Conservation (phyloP, 129 eudicot genomes). For the Saposhnikovia divaricata region DNA sequence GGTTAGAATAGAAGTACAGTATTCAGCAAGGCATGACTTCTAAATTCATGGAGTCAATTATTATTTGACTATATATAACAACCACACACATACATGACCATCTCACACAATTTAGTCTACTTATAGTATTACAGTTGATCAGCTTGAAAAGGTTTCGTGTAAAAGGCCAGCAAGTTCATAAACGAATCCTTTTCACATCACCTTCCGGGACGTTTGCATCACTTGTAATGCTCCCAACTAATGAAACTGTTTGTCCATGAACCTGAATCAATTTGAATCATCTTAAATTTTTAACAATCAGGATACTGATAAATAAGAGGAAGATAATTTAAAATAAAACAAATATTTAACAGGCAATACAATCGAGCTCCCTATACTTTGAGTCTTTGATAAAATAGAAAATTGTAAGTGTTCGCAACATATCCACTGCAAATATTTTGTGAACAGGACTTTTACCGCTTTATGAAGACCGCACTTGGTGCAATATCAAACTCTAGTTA, state of each 20-base stretch:
- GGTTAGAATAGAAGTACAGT: neutral
- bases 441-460: neutral
- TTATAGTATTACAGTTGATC: neutral
- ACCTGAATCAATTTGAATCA: conserved; percentile 26
- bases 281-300: neutral
- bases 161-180: conserved; percentile 19
- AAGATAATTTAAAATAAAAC: neutral
- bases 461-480: neutral
- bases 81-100: neutral
- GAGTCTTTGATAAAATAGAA: neutral
- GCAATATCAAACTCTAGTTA: neutral
- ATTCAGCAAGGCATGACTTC: neutral
- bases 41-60: neutral
- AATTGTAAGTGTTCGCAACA: neutral
- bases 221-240: conserved; percentile 30
- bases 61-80: neutral
- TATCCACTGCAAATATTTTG: neutral
- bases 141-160: neutral
- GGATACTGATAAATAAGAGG: neutral
- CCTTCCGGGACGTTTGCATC: conserved; percentile 67
- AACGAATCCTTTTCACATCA: conserved; percentile 65
- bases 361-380: neutral
- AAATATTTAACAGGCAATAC: neutral
- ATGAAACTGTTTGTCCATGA: conserved; percentile 11
- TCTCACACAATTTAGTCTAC: neutral